phyloP scores from a whole-genome alignment of 805 yeast species.

The Yamadazyma paraphyllophila region DNA sequence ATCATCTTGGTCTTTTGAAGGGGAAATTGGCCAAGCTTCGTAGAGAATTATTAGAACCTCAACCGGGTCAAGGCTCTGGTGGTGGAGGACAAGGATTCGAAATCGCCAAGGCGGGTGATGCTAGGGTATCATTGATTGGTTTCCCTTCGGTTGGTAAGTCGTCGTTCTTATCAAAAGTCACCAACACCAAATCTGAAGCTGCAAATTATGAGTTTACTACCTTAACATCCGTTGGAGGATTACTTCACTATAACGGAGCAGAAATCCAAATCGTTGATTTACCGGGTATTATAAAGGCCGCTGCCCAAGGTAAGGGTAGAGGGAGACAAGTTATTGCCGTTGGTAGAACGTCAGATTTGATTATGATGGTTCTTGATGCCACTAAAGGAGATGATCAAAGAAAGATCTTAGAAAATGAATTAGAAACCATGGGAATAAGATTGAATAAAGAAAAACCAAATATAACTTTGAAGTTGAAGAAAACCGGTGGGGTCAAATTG shows the following conservation, averaged over 20 bases:
- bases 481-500: conserved; percentile 88
- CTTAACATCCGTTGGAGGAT: conserved; percentile 94
- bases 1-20: conserved; percentile 89
- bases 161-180: conserved; percentile 81
- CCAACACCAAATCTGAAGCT: conserved; percentile 91
- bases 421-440: conserved; percentile 92
- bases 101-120: conserved; percentile 94
- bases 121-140: conserved; percentile 91
- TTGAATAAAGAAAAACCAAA: conserved; percentile 80
- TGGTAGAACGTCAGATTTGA: conserved; percentile 90
- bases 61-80: conserved; percentile 67
- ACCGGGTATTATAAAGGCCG: conserved; percentile 97
- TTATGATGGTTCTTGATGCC: conserved; percentile 92
- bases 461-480: conserved; percentile 72
- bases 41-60: conserved; percentile 88
- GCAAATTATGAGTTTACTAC: conserved; percentile 97
- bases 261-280: conserved; percentile 96
- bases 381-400: conserved; percentile 92
- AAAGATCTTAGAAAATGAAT: conserved; percentile 78
- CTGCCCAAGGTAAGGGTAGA: conserved; percentile 95
- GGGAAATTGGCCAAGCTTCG: conserved; percentile 93
- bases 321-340: conserved; percentile 97
- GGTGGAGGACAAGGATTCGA: conserved; percentile 90
- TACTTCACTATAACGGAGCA: conserved; percentile 91
- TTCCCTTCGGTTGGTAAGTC: conserved; percentile 98